Evolutionary conservation across 257 asterid genomes (phyloP).

Genomic region (Jaltomata sinuosa): DNA sequence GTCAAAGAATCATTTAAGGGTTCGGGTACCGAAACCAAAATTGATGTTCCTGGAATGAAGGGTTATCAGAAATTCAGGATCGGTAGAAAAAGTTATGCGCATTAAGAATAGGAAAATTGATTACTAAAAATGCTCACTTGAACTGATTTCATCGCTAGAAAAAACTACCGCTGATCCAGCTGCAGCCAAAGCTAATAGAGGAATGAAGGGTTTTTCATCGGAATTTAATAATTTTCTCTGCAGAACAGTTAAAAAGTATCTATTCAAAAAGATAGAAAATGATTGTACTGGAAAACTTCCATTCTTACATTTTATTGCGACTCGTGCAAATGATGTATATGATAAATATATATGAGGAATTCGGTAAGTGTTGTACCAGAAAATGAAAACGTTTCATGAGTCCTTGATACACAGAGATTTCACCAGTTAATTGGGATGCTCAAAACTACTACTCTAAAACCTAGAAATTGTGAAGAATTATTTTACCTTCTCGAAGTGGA

Average conservation of each 20-base stretch:
- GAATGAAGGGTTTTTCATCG: slow-evolving; percentile 24
- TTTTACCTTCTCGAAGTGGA: too few relatives aligned
- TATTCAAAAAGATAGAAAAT: not conserved
- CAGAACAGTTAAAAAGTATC: not conserved
- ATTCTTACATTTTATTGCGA: not conserved
- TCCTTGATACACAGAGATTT: too few relatives aligned
- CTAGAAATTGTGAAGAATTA: too few relatives aligned
- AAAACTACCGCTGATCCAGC: slow-evolving; percentile 48
- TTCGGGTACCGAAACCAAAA: slow-evolving; percentile 28
- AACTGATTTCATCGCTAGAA: slow-evolving; percentile 23
- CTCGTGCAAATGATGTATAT: too few relatives aligned
- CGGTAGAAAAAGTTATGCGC: too few relatives aligned
- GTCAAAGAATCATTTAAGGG: slow-evolving; percentile 22
- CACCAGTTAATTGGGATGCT: too few relatives aligned
- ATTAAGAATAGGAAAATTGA: not conserved
- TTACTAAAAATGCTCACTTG: slow-evolving; percentile 20
- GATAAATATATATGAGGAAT: too few relatives aligned
- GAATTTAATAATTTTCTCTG: slow-evolving; percentile 35
- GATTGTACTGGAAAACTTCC: not conserved
- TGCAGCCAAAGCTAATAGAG: slow-evolving; percentile 44
- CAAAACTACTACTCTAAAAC: too few relatives aligned
- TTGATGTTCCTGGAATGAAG: slow-evolving; percentile 24
- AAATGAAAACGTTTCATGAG: too few relatives aligned
- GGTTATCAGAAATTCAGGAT: not conserved
- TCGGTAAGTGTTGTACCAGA: too few relatives aligned